A percentile compares a stretch with the other conserved stretches of the same genome.
Conservation (phyloP, 768 basidiomycete species). For the Pleurotus cornucopiae region DNA sequence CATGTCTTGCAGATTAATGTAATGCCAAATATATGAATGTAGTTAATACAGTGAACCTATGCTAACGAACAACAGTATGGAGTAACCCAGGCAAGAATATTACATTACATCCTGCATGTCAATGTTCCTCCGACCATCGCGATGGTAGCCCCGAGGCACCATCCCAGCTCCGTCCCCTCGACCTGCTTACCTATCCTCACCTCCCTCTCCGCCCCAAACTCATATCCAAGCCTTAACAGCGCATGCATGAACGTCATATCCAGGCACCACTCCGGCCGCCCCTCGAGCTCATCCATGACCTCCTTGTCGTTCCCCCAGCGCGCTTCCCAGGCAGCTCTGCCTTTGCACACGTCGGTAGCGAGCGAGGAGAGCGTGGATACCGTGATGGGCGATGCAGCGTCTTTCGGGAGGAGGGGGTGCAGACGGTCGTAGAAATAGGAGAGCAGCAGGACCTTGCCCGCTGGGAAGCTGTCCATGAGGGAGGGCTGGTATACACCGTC, state of each 20-base stretch:
- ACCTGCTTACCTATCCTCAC: conserved; percentile 85
- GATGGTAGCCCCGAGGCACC: conserved; percentile 86
- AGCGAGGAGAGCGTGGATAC: conserved; percentile 59
- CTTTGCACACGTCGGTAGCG: conserved; percentile 71
- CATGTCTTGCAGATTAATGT: too few relatives aligned
- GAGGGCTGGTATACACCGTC: conserved; percentile 97
- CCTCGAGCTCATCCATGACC: conserved; percentile 61
- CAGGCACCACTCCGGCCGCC: conserved; percentile 90
- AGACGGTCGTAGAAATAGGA: conserved; percentile 99
- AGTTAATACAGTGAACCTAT: too few relatives aligned
- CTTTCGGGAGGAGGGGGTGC: conserved; percentile 56
- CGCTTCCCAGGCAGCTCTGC: conserved; percentile 54
- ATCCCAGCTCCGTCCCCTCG: conserved; percentile 86
- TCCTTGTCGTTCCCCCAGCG: conserved; percentile 36
- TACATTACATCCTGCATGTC: conserved; percentile 39
- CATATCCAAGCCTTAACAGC: conserved; percentile 84
- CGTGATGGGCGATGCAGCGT: conserved; percentile 25
- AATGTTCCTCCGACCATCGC: conserved; percentile 64
- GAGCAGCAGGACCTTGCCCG: conserved; percentile 83
- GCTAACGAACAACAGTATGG: too few relatives aligned
- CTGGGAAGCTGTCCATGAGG: conserved; percentile 81
- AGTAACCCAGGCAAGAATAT: neutral
- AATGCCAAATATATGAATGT: too few relatives aligned
- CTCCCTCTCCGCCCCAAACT: conserved; percentile 66
- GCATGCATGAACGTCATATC: conserved; percentile 96